Conservation (phyloP, 1,284 basidiomycete genomes). For the Exobasidium rhododendri region DNA sequence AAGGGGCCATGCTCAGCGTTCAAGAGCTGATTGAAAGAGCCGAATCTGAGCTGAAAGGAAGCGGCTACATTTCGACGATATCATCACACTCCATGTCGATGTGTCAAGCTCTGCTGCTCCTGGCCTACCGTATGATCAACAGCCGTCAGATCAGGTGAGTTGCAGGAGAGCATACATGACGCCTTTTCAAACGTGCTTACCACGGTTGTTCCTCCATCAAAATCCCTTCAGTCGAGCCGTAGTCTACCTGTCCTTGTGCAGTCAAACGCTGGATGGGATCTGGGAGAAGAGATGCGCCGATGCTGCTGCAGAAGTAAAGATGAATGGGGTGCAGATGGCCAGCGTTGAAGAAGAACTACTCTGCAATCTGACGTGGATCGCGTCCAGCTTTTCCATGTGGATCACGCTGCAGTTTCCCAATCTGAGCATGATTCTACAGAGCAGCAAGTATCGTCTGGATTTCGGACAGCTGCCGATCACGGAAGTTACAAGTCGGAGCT, state of each 20-base stretch:
- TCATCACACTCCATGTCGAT: not conserved
- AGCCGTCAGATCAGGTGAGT: not conserved
- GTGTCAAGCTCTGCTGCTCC: not conserved
- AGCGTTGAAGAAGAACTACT: conserved; percentile 1
- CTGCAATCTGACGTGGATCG: not conserved
- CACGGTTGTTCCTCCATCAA: too few species aligned
- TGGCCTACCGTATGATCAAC: not conserved
- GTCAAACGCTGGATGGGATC: not conserved
- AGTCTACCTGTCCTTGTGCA: not conserved
- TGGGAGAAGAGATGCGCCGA: not conserved
- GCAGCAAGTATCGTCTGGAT: not conserved
- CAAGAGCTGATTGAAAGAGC: not conserved
- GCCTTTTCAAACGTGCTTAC: too few species aligned
- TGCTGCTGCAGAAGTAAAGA: not conserved
- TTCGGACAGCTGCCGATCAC: not conserved
- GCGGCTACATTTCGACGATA: not conserved
- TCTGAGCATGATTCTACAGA: not conserved
- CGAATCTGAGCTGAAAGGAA: not conserved
- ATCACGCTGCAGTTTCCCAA: not conserved
- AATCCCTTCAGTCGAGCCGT: not conserved
- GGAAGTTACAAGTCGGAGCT: not conserved
- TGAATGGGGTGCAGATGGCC: conserved; percentile 1
- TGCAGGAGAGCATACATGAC: too few species aligned
- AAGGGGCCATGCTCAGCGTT: not conserved
- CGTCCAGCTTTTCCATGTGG: not conserved